Conservation (phyloP, 257 asterid genomes). For the Plantago ovata region DNA sequence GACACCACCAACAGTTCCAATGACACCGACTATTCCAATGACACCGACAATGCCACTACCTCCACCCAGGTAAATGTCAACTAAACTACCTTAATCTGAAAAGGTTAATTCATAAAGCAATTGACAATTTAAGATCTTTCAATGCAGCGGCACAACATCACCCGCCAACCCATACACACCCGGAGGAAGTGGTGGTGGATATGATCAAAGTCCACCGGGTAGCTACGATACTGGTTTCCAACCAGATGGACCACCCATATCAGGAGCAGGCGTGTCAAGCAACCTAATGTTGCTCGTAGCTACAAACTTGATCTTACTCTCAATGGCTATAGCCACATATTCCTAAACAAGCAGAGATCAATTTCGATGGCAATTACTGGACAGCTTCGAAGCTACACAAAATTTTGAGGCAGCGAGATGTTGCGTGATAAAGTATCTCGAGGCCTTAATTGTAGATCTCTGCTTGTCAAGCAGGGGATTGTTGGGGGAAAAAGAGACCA, state of each 20-base stretch:
- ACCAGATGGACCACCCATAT: slow-evolving; percentile 76
- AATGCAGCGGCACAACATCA: slow-evolving; percentile 78
- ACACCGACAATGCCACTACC: slow-evolving; percentile 37
- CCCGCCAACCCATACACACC: slow-evolving; percentile 60
- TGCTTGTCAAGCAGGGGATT: slow-evolving; percentile 43
- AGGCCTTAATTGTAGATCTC: slow-evolving; percentile 39
- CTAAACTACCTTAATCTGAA: not conserved
- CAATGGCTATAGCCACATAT: slow-evolving; percentile 34
- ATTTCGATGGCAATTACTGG: slow-evolving; percentile 33
- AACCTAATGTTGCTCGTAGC: slow-evolving; percentile 31
- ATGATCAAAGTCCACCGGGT: slow-evolving; percentile 45
- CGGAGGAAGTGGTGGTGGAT: slow-evolving; percentile 34
- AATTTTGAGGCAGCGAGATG: slow-evolving; percentile 43
- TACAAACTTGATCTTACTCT: slow-evolving; percentile 35
- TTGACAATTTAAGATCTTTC: slow-evolving; percentile 14
- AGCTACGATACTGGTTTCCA: slow-evolving; percentile 60
- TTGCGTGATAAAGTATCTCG: slow-evolving; percentile 30
- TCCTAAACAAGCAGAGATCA: slow-evolving; percentile 37
- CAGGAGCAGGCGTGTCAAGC: slow-evolving; percentile 40
- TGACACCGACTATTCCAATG: slow-evolving; percentile 20
- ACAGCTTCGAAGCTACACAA: slow-evolving; percentile 35
- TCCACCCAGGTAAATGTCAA: slow-evolving; percentile 66
- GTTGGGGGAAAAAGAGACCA: slow-evolving; percentile 29
- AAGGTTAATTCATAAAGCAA: slow-evolving; percentile 2
- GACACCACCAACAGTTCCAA: slow-evolving; percentile 36